These are phyloP conservation scores for Tolypocladium pustulatum DNA, from an alignment of 2,329 filamentous ascomycete species.

Conservation along the genomic window DNA sequence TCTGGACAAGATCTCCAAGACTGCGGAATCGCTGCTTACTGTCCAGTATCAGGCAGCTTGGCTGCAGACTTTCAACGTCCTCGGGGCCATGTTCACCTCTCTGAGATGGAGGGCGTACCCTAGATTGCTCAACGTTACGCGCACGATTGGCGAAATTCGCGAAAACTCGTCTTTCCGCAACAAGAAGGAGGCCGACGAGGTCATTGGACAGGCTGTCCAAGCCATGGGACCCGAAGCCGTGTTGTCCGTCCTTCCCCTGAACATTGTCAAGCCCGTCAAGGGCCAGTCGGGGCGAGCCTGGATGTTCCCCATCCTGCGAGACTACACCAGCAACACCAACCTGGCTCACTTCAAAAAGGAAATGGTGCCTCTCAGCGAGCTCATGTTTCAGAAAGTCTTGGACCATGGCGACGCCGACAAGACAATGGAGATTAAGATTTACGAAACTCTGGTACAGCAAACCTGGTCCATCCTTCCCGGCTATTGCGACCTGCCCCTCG, in stretches of 20 bases:
- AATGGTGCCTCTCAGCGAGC: constrained; percentile 80
- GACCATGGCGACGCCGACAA: constrained; percentile 76
- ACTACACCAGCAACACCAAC: constrained; percentile 81
- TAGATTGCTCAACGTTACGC: constrained; percentile 64
- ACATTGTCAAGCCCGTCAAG: constrained; percentile 65
- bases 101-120: constrained; percentile 78
- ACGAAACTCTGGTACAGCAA: constrained; percentile 90
- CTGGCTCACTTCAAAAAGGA: constrained; percentile 76
- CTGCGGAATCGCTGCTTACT: constrained; percentile 64
- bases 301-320: constrained; percentile 85
- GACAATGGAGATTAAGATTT: constrained; percentile 95
- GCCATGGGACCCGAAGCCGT: constrained; percentile 86
- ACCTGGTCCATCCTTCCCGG: constrained; percentile 91
- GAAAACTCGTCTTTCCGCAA: constrained; percentile 80
- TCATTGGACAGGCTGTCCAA: constrained; percentile 77
- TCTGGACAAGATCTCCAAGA: constrained; percentile 68
- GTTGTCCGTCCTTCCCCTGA: constrained; percentile 73
- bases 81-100: constrained; percentile 77
- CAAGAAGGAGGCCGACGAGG: constrained; percentile 89
- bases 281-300: constrained; percentile 82
- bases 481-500: constrained; percentile 86
- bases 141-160: constrained; percentile 75
- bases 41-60: constrained; percentile 91
- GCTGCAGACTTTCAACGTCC: constrained; percentile 86
- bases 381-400: constrained; percentile 79